These are phyloP conservation scores for Ophiorrhiza pumila DNA, from an alignment of 257 asterid genomes.

Conservation along the genomic window DNA sequence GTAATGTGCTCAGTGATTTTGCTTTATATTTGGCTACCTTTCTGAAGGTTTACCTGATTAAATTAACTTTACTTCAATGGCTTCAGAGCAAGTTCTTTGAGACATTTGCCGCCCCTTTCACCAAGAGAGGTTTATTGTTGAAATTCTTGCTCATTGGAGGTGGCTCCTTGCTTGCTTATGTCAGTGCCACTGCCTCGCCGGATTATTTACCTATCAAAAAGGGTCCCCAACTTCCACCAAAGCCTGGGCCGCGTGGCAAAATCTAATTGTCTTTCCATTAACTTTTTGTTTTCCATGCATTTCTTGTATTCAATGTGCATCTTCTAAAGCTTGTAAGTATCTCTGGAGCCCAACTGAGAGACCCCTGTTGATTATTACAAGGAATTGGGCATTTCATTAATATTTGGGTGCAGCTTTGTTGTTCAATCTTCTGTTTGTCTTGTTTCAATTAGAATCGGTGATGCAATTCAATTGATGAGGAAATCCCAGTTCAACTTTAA, in stretches of 20 bases:
- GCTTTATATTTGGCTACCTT: not conserved
- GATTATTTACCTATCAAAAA: constrained; percentile 83
- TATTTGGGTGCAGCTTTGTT: constrained; percentile 5
- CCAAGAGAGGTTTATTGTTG: constrained; percentile 93
- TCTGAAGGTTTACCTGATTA: not conserved
- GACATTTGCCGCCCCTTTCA: constrained; percentile 97
- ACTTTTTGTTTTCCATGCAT: constrained; percentile 13
- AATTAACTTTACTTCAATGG: not conserved
- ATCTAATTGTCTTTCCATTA: constrained; percentile 40
- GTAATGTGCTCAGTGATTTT: not conserved
- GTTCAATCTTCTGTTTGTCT: not conserved
- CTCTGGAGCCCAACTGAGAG: constrained; percentile 33
- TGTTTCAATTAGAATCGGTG: not conserved
- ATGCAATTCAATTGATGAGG: not conserved
- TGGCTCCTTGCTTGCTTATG: constrained; percentile 76
- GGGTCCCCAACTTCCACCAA: constrained; percentile 95
- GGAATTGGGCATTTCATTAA: constrained; percentile 11
- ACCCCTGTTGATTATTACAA: constrained; percentile 7
- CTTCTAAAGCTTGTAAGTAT: constrained; percentile 57
- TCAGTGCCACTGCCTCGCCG: constrained; percentile 80
- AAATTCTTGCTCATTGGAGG: constrained; percentile 94
- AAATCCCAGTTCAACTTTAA: too few species aligned
- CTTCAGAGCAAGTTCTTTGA: constrained; percentile 93
- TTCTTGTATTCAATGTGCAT: constrained; percentile 29
- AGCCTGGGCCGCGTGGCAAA: constrained; percentile 78